Conservation (phyloP, 352 stramenopile genomes). For the Pythium myriotylum region DNA sequence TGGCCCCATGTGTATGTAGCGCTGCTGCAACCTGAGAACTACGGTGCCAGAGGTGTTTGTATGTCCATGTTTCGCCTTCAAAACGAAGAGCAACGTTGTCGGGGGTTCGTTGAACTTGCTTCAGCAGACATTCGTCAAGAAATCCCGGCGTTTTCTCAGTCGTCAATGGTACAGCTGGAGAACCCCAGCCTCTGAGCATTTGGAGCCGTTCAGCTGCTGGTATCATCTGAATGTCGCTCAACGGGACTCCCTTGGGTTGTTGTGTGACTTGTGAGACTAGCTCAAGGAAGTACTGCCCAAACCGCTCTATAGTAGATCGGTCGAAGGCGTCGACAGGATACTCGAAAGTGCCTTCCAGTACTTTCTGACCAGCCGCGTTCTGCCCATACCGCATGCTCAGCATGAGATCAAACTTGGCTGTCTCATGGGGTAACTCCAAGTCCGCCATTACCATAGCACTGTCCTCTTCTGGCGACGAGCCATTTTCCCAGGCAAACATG, state of each 20-base stretch:
- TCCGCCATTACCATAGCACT: conserved; percentile 26
- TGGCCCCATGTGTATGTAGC: background rate
- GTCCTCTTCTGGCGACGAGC: background rate
- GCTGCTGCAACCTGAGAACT: conserved; percentile 30
- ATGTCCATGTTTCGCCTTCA: conserved; percentile 44
- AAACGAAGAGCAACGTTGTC: conserved; percentile 38
- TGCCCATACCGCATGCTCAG: conserved; percentile 43
- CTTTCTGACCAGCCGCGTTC: conserved; percentile 2
- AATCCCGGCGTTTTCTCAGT: conserved; percentile 14
- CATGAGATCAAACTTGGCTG: conserved; percentile 71
- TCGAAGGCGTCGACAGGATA: conserved; percentile 41
- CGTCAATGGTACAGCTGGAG: conserved; percentile 5
- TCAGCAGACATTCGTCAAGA: conserved; percentile 40
- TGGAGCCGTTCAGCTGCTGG: conserved; percentile 29
- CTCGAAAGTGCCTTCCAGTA: conserved; percentile 55
- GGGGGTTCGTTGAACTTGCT: conserved; percentile 37
- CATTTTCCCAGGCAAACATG: conserved; percentile 62
- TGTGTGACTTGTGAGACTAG: conserved; percentile 38
- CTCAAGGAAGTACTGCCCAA: conserved; percentile 43
- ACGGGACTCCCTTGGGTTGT: conserved; percentile 5
- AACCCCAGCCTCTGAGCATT: conserved; percentile 37
- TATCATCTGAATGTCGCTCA: conserved; percentile 41
- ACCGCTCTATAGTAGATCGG: conserved; percentile 37
- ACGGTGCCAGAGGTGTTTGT: conserved; percentile 38
- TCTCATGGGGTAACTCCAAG: conserved; percentile 32